Evolutionary conservation across 768 basidiomycete species (phyloP).

Genomic region (Sistotremastrum suecicum): DNA sequence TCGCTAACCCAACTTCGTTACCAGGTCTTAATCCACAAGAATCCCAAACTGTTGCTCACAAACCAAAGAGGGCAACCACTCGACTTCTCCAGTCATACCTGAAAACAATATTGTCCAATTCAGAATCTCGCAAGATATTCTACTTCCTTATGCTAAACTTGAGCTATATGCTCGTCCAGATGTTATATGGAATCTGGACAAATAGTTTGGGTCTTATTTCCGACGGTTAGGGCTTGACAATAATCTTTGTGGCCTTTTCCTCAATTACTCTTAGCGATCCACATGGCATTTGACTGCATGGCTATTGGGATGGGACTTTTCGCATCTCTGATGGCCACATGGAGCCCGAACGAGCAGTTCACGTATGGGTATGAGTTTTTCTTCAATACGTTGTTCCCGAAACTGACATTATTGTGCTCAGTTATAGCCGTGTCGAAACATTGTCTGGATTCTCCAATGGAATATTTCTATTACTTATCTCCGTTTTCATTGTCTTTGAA

Average conservation of each 20-base stretch:
- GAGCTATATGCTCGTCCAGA: slow-evolving; percentile 93
- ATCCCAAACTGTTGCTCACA: slow-evolving; percentile 25
- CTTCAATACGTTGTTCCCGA: not conserved
- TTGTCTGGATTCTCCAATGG: slow-evolving; percentile 97
- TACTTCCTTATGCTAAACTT: slow-evolving; percentile 93
- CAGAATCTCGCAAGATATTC: slow-evolving; percentile 89
- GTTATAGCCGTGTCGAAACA: slow-evolving; percentile 93
- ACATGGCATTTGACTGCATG: slow-evolving; percentile 99
- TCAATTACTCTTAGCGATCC: slow-evolving; percentile 55
- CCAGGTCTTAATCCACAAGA: slow-evolving; percentile 42
- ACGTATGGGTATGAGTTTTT: slow-evolving; percentile 72
- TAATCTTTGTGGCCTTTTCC: not conserved
- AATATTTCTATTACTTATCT: slow-evolving; percentile 84
- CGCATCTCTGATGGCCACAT: slow-evolving; percentile 95
- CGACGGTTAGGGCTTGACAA: slow-evolving; percentile 46
- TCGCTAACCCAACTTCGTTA: not conserved
- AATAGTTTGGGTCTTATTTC: slow-evolving; percentile 94
- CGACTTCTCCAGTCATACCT: slow-evolving; percentile 39
- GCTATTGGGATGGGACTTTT: slow-evolving; percentile 91
- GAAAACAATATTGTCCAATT: slow-evolving; percentile 81
- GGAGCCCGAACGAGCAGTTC: slow-evolving; percentile 89
- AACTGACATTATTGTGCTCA: slow-evolving; percentile 14
- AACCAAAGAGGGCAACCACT: slow-evolving; percentile 23
- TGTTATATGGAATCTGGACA: slow-evolving; percentile 95
- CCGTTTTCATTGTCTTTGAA: slow-evolving; percentile 97